phyloP scores from a whole-genome alignment of 768 basidiomycete species.

The Fomitopsis serialis region DNA sequence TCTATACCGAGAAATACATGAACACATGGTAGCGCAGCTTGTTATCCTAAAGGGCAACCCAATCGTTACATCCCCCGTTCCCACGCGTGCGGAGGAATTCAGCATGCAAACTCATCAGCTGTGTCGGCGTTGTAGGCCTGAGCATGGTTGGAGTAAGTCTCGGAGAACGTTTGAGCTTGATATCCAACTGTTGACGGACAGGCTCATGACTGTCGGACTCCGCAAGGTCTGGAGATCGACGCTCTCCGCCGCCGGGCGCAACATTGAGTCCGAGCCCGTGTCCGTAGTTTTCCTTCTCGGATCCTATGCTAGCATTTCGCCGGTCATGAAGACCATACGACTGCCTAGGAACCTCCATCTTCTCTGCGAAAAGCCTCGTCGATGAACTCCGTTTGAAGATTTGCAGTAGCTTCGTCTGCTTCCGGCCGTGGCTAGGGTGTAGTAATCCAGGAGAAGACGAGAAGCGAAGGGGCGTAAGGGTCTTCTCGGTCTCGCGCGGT shows the following conservation, averaged over 20 bases:
- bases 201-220: neutral
- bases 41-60: slow-evolving; percentile 51
- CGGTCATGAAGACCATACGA: neutral
- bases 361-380: slow-evolving; percentile 57
- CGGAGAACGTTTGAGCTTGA: neutral
- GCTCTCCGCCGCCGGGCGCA: too few species aligned
- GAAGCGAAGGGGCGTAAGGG: slow-evolving; percentile 66
- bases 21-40: too few species aligned
- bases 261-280: neutral
- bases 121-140: neutral
- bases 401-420: slow-evolving; percentile 55
- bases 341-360: neutral
- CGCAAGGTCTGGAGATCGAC: neutral
- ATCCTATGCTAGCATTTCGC: neutral
- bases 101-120: neutral
- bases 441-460: slow-evolving; percentile 68
- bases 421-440: slow-evolving; percentile 58
- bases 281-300: neutral
- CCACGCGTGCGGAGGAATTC: neutral
- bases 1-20: too few species aligned
- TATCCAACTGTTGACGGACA: neutral
- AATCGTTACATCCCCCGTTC: neutral
- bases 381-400: slow-evolving; percentile 66
- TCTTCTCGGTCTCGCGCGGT: slow-evolving; percentile 53
- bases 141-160: neutral